These are phyloP conservation scores for Aspergillus hiratsukae DNA, from an alignment of 2,329 filamentous ascomycete genomes.

Conservation along the genomic window DNA sequence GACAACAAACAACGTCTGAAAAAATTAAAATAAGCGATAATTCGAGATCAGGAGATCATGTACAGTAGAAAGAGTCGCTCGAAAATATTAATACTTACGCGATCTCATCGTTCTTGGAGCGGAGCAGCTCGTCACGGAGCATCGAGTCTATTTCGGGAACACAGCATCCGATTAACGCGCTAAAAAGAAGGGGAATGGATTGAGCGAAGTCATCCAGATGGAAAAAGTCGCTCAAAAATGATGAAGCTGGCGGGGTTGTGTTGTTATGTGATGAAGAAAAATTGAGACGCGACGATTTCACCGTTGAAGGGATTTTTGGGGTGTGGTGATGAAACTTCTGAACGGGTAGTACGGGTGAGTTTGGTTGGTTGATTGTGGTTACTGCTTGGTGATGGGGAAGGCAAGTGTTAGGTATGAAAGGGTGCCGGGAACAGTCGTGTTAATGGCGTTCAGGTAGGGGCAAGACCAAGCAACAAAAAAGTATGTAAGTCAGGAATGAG, in stretches of 20 bases:
- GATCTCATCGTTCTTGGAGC: slow-evolving; percentile 49
- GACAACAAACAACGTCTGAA: slow-evolving; percentile 60
- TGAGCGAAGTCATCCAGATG: slow-evolving; percentile 41
- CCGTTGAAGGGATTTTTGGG: slow-evolving; percentile 31
- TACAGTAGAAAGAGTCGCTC: slow-evolving; percentile 22
- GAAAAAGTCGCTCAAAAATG: slow-evolving; percentile 42
- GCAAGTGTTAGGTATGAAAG: slow-evolving; percentile 6
- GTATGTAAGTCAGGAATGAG: background rate
- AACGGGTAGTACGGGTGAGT: slow-evolving; percentile 18
- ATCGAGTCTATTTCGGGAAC: slow-evolving; percentile 46
- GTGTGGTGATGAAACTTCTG: slow-evolving; percentile 21
- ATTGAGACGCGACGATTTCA: slow-evolving; percentile 25
- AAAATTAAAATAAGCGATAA: slow-evolving; percentile 36
- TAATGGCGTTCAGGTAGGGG: background rate
- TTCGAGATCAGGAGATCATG: slow-evolving; percentile 14
- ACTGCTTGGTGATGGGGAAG: slow-evolving; percentile 4
- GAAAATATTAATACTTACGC: slow-evolving; percentile 41
- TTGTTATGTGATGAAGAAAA: slow-evolving; percentile 34
- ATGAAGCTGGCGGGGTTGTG: slow-evolving; percentile 41
- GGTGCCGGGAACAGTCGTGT: slow-evolving; percentile 13
- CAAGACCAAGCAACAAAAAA: background rate
- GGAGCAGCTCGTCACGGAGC: slow-evolving; percentile 48
- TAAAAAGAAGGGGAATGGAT: slow-evolving; percentile 36
- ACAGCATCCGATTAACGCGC: slow-evolving; percentile 49
- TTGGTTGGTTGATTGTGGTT: slow-evolving; percentile 19